Evolutionary conservation across 129 eudicot species (phyloP).

Genomic region (Lactuca saligna): DNA sequence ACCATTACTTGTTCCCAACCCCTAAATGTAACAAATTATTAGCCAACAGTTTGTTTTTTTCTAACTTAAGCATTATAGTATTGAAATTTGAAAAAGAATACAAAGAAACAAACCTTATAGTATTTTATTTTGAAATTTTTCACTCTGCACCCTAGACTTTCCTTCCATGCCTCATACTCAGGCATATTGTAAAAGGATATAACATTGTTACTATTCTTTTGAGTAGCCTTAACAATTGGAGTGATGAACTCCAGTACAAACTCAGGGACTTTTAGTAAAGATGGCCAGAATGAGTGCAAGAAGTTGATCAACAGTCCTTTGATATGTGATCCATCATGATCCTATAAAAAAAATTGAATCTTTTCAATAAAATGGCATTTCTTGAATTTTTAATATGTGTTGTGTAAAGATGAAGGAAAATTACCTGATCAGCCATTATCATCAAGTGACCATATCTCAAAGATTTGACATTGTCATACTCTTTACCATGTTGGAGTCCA

Average conservation of each 20-base stretch:
- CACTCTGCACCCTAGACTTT: conserved; percentile 44
- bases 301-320: conserved; percentile 91
- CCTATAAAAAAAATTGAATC: conserved; percentile 41
- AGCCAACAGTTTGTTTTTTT: neutral
- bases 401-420: neutral
- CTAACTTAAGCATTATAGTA: too few species aligned
- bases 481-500: conserved; percentile 76
- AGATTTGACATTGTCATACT: conserved; percentile 62
- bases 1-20: conserved; percentile 86
- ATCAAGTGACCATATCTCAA: conserved; percentile 90
- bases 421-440: conserved; percentile 98
- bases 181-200: conserved; percentile 80
- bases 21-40: conserved; percentile 40
- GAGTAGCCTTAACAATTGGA: conserved; percentile 89
- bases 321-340: conserved; percentile 98
- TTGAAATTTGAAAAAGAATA: too few species aligned
- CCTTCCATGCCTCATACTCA: conserved; percentile 78
- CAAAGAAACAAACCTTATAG: conserved; percentile 66
- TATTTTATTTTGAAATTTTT: conserved; percentile 76
- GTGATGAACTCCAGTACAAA: conserved; percentile 86
- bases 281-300: conserved; percentile 95
- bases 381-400: neutral
- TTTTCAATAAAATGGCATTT: too few species aligned
- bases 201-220: conserved; percentile 43
- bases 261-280: conserved; percentile 78